Base-by-base conservation (phyloP, 2,329 filamentous ascomycete genomes). In the Ophiobolus disseminans region DNA sequence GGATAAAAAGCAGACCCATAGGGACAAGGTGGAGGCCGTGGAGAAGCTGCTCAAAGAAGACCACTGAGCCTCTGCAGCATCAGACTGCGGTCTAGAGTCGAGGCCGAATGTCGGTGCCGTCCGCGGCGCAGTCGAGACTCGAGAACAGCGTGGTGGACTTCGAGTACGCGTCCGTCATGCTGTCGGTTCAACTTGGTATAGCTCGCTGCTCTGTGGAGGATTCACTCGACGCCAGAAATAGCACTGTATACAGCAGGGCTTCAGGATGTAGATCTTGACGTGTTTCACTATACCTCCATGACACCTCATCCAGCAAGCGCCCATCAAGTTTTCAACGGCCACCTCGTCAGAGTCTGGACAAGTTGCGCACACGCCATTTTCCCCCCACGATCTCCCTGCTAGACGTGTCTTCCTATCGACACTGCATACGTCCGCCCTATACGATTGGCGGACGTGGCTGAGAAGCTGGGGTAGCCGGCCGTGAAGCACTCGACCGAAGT, bases 1-100 rank as follows among this genome's bases (percentile, higher is more conserved):
- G 63, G 91, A 96, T 70, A 96, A 96, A 82, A 83, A 81, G 70
- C 91, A 96, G 76, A 85, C 84, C 2, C 88, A 89, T 26, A 82
- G 86, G 66, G 89, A 95, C 58, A 96, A 96, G 77, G 89, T 96
- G 17, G 75, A 75, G 19, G 80, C 80, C 40, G 83, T 87, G 25
- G 76, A 83, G 58, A 75, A 76, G 58, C 59, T 86, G 45, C 64
- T 86, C 53, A 62, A 62, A 42, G 58, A 58, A 7, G 70, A 70
- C 28, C 75, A 66, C 21, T 58, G 63, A 41, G 68, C 72, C 52
- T 63, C 26, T 20, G 40, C 55, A 28, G 35, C 39, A 26, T 26
- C n/a, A 28, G 9, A 28, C n/a, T 9, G 2, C n/a, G 25, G 25
- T 5, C 25, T 10, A 28, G 25, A 28, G 25, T n/a, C n/a, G n/a